Conservation (phyloP, 2,329 filamentous ascomycete genomes). For the Hypocrella siamensis region DNA sequence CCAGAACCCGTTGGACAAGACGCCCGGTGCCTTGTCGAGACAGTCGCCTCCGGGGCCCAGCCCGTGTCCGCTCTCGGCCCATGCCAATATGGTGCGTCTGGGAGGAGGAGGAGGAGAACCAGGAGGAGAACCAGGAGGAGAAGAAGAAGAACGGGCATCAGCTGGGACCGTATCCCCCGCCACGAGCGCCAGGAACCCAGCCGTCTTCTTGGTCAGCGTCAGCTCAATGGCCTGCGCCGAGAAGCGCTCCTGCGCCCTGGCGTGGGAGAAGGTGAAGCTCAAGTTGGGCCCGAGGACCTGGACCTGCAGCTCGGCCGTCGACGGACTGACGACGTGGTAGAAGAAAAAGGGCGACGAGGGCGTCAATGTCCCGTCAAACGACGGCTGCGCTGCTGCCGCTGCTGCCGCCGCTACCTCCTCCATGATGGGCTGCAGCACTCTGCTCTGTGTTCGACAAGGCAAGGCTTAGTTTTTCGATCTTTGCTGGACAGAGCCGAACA, state of each 20-base stretch:
- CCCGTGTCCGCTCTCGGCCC: conserved; percentile 19
- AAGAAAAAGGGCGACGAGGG: conserved; percentile 13
- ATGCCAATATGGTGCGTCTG: conserved; percentile 12
- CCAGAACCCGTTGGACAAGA: conserved; percentile 17
- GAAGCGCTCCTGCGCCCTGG: conserved; percentile 5
- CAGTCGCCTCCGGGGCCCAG: conserved; percentile 12
- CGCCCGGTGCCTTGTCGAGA: conserved; percentile 8
- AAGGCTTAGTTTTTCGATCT: no score
- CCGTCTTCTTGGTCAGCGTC: conserved; percentile 13
- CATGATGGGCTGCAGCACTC: not conserved
- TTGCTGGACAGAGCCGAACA: no score
- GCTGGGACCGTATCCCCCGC: not conserved
- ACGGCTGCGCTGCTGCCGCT: not conserved
- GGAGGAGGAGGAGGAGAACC: not conserved
- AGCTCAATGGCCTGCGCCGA: conserved; percentile 2
- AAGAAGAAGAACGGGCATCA: not conserved
- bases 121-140: not conserved
- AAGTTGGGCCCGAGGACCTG: conserved; percentile 18
- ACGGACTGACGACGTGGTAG: conserved; percentile 13
- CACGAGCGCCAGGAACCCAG: conserved; percentile 15
- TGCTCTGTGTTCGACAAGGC: not conserved
- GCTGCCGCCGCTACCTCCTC: not conserved
- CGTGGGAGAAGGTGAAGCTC: conserved; percentile 13
- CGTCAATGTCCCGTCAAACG: conserved; percentile 10
- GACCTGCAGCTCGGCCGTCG: conserved; percentile 10